Base-by-base conservation (phyloP, 176 grass and related monocot genomes). In the Elaeis guineensis region DNA sequence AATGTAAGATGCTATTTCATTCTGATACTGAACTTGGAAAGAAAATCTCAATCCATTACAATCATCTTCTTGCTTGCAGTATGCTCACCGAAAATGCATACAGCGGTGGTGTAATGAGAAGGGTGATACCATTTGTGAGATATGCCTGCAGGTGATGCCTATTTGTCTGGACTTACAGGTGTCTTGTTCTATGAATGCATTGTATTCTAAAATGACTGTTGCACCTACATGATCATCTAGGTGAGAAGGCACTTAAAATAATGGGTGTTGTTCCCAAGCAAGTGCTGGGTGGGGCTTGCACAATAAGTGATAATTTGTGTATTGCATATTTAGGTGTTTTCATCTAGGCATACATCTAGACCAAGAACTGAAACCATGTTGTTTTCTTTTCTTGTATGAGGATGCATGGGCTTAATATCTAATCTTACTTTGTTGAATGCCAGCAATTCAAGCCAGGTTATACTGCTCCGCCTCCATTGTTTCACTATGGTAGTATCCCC, bases 41-140 rank as follows among this genome's bases (percentile, higher is more conserved):
- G 15, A 18, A 22, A 4, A 65, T 49, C n/a, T 66, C 44, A 77
- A 26, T 63, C 18, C 26, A 1, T 17, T 65, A 17, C 16, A 50
- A 5, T 78, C 25, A 19, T 3, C 52, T 55, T 19, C 39, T 6
- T 69, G 1, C 2, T 68, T 56, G 49, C 79, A 95, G 90, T 77
- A 78, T 18, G 90, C 86, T 61, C 90, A 95, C 75, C 55, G 79
- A 17, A 78, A 62, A 74, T 95, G 90, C 66, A 59, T 95, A 16
- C 90, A 86, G 54, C 72, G 77, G 59, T 95, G 90, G 90, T 95
- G 90, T 59, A 80, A 95, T 16, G 90, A 89, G 65, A 95, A 89
- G 65, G 85, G 90, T 23, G 83, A 87, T 61, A 89, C 79, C 51
- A 72, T 67, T 14, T 95, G 90, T 20, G 90, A 95, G 79, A 95